Conservation (phyloP, 1,139 yeast species). For the Blastobotrys indianensis region DNA sequence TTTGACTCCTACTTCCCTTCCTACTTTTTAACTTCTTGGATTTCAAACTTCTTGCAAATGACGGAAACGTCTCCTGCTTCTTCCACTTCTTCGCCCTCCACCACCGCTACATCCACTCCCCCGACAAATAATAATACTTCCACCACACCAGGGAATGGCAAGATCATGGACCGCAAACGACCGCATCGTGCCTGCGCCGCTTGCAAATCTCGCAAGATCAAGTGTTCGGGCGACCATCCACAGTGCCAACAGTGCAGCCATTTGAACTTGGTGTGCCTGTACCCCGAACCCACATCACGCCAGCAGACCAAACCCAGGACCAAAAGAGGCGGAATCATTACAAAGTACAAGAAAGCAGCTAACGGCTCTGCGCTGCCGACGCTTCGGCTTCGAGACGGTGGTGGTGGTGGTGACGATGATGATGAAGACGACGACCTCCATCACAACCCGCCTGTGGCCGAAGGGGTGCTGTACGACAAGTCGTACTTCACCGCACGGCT, state of each 20-base stretch:
- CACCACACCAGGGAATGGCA: too few species aligned
- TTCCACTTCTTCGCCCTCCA: too few species aligned
- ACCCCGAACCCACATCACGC: conserved; percentile 5
- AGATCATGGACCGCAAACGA: background rate
- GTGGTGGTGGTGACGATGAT: background rate
- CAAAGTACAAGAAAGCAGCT: conserved; percentile 10
- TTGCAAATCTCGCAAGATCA: conserved; percentile 18
- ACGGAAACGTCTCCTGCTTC: too few species aligned
- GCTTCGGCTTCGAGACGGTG: too few species aligned
- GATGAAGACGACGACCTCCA: too few species aligned
- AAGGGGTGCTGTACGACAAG: conserved; percentile 3
- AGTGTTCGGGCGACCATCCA: conserved; percentile 16
- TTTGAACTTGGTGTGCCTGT: conserved; percentile 15
- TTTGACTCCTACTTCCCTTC: too few species aligned
- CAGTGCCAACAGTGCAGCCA: conserved; percentile 17
- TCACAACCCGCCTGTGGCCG: too few species aligned
- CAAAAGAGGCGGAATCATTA: conserved; percentile 17
- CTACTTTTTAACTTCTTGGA: too few species aligned
- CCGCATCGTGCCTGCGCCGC: conserved; percentile 18
- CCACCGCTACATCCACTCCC: background rate
- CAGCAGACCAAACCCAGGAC: conserved; percentile 11
- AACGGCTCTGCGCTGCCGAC: background rate
- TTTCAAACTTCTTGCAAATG: too few species aligned
- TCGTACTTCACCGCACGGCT: conserved; percentile 13
- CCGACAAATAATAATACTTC: too few species aligned